Evolutionary conservation across 805 yeast species (phyloP).

Genomic region (Starmerella sp.): DNA sequence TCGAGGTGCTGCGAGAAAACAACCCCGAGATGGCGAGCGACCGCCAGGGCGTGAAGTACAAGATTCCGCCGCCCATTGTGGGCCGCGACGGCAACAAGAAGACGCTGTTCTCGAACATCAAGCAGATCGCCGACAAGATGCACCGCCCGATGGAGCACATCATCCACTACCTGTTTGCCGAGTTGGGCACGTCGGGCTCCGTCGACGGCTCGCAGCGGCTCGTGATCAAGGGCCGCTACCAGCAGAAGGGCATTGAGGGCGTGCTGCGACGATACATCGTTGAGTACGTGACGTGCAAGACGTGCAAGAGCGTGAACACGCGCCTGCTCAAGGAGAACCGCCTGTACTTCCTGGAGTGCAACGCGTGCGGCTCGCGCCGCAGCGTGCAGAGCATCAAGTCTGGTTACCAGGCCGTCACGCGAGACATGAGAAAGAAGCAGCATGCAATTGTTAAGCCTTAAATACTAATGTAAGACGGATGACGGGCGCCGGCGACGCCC

Average conservation of each 20-base stretch:
- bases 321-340: slow-evolving; percentile 94
- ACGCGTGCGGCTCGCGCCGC: slow-evolving; percentile 94
- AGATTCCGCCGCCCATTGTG: slow-evolving; percentile 95
- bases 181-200: slow-evolving; percentile 98
- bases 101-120: slow-evolving; percentile 91
- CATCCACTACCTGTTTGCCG: slow-evolving; percentile 93
- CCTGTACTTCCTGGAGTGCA: slow-evolving; percentile 93
- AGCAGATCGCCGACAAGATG: slow-evolving; percentile 83
- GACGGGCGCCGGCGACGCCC: neutral
- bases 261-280: slow-evolving; percentile 91
- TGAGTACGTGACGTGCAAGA: slow-evolving; percentile 97
- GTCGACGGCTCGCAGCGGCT: slow-evolving; percentile 96
- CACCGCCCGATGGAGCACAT: slow-evolving; percentile 96
- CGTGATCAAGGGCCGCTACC: slow-evolving; percentile 95
- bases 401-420: slow-evolving; percentile 85
- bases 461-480: neutral
- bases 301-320: slow-evolving; percentile 96
- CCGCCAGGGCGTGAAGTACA: slow-evolving; percentile 78
- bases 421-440: slow-evolving; percentile 24
- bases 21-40: slow-evolving; percentile 99
- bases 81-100: slow-evolving; percentile 96
- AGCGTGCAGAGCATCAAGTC: slow-evolving; percentile 96
- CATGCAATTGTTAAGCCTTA: slow-evolving; percentile 14
- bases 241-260: slow-evolving; percentile 93
- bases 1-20: slow-evolving; percentile 72